A percentile compares a stretch with the other conserved stretches of the same genome.
These are phyloP conservation scores for Microcyclosporella mali DNA, from an alignment of 2,329 filamentous ascomycete species.

Conservation along the genomic window DNA sequence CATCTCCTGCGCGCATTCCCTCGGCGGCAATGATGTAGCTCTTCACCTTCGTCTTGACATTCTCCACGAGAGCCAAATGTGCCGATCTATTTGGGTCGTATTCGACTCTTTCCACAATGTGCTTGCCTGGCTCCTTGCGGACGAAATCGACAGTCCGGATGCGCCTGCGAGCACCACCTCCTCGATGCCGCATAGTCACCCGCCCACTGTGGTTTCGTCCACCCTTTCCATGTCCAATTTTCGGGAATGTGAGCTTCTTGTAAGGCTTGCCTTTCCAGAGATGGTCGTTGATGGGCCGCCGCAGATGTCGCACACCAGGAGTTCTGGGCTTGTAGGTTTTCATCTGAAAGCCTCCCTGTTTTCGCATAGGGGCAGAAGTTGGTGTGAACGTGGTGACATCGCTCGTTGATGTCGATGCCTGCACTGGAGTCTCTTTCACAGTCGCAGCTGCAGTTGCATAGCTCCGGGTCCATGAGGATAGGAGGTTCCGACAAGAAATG, in stretches of 20 bases:
- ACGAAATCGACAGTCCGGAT: slow-evolving; percentile 89
- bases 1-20: slow-evolving; percentile 83
- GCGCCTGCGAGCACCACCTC: slow-evolving; percentile 84
- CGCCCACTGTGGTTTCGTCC: slow-evolving; percentile 82
- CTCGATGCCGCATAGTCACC: slow-evolving; percentile 84
- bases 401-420: slow-evolving; percentile 21
- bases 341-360: slow-evolving; percentile 46
- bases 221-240: slow-evolving; percentile 88
- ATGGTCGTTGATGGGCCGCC: slow-evolving; percentile 90
- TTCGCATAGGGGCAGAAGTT: slow-evolving; percentile 27
- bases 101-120: slow-evolving; percentile 88
- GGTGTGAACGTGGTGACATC: slow-evolving; percentile 29
- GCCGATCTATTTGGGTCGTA: slow-evolving; percentile 91
- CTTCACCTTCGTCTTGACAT: slow-evolving; percentile 65
- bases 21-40: slow-evolving; percentile 95
- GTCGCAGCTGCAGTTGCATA: slow-evolving; percentile 47
- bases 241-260: slow-evolving; percentile 76
- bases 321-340: slow-evolving; percentile 91
- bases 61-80: slow-evolving; percentile 81
- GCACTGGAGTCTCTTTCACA: slow-evolving; percentile 7
- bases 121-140: slow-evolving; percentile 70
- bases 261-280: slow-evolving; percentile 89
- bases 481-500: slow-evolving; percentile 44
- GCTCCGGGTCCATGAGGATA: slow-evolving; percentile 42
- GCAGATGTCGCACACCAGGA: slow-evolving; percentile 84